Base-by-base conservation (phyloP, 1,139 yeast species). In the Candida tropicalis region DNA sequence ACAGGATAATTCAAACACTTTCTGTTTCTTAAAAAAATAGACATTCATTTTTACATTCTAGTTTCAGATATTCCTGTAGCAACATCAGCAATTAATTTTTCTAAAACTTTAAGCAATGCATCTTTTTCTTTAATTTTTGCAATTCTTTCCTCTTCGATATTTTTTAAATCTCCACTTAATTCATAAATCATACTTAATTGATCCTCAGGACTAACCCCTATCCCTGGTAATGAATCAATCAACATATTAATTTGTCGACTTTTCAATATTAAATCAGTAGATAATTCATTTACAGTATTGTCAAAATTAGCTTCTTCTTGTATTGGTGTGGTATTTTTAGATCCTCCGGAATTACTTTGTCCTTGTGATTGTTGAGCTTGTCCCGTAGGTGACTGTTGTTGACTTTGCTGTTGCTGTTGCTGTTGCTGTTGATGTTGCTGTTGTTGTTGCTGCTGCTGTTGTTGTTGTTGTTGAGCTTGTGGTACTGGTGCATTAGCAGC, bases 201-300 rank as follows among this genome's bases (percentile, higher is more conserved):
- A 42, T 80, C 83, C 35, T 75, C 78, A 24, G 88, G 88, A 2
- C 91, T 81, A 0, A 87, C 90, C 11, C 95, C 97, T 2, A 90
- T 87, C 3, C 98, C 99, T 0, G 99, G 99, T 38, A 93, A 68
- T 2, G 95, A 82, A 58, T 88, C 96, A 25, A 93, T 90, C 32
- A 93, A 77, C 63, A 87, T 82, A 39, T 88, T 80, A 13, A 91
- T 87, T 60, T 93, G 99, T 52, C 95, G 77, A 3, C 96, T 81
- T 57, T 91, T 90, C 47, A 89, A 67, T 20, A 91, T 87, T 15
- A 93, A 78, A 59, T 93, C 98, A 0, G 87, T 81, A 2, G 96
- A 81, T 15, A 93, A 72, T 55, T 86, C 95, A 53, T 82, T 82
- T 34, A 85, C 68, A 9, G 87, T 82, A 38, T 75, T 77, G 13